Conservation (phyloP, 2,329 filamentous ascomycete genomes). For the Thielaviopsis populi region DNA sequence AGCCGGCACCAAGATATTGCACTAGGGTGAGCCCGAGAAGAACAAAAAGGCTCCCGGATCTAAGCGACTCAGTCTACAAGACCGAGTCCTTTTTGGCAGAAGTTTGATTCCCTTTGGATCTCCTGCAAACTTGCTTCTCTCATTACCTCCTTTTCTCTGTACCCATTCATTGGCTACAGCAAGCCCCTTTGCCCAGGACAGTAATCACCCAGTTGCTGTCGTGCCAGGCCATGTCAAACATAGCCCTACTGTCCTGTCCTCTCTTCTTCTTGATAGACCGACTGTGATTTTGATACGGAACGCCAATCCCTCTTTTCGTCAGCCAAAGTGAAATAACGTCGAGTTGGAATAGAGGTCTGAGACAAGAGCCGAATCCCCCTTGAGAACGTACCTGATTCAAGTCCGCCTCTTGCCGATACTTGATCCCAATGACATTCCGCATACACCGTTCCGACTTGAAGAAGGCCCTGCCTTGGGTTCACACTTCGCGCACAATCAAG, state of each 20-base stretch:
- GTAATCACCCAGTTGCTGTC: not conserved
- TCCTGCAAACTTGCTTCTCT: not conserved
- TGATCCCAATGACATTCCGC: not conserved
- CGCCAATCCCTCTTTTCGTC: no score
- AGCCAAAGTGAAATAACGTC: no score
- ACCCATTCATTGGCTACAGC: not conserved
- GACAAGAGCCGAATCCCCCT: not conserved
- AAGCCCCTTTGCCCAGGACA: not conserved
- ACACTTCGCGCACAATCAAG: constrained; percentile 15
- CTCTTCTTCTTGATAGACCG: not conserved
- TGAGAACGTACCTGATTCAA: not conserved
- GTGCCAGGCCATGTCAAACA: not conserved
- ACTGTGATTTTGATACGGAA: no score
- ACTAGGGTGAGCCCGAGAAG: not conserved
- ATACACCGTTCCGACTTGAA: constrained; percentile 2
- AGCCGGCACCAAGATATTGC: not conserved
- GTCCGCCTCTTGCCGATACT: not conserved
- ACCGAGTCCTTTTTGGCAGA: not conserved
- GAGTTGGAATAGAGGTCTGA: not conserved
- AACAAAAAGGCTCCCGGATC: not conserved
- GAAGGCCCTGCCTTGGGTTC: constrained; percentile 11
- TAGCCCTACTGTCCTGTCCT: not conserved
- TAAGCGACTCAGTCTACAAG: not conserved
- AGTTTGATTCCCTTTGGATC: not conserved
- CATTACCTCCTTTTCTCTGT: not conserved